A percentile compares a stretch with the other conserved stretches of the same genome.
Evolutionary conservation across 495 filamentous ascomycete species (phyloP).

Genomic region (Lasiosphaeria hispida): DNA sequence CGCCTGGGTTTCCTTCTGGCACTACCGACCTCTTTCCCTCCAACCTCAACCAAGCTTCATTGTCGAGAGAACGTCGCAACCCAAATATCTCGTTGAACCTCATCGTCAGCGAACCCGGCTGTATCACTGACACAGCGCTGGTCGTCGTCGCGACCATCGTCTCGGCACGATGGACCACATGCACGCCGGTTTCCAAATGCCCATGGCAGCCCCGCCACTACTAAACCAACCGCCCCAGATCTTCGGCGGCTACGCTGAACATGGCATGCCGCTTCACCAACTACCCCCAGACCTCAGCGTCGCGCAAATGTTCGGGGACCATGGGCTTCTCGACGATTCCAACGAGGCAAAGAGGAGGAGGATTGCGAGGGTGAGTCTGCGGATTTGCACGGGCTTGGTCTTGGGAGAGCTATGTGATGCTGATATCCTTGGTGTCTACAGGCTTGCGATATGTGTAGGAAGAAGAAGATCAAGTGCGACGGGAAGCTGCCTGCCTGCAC

Average conservation of each 20-base stretch:
- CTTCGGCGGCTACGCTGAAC: slow-evolving; percentile 59
- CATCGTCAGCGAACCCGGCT: neutral
- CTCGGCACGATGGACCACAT: slow-evolving; percentile 45
- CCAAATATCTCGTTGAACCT: neutral
- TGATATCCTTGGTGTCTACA: slow-evolving; percentile 36
- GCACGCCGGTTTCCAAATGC: slow-evolving; percentile 49
- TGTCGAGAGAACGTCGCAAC: neutral
- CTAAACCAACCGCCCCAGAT: slow-evolving; percentile 69
- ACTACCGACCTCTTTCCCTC: slow-evolving; percentile 2
- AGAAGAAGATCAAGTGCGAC: slow-evolving; percentile 99
- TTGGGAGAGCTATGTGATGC: slow-evolving; percentile 9
- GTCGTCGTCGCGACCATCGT: slow-evolving; percentile 13
- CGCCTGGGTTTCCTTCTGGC: slow-evolving; percentile 6
- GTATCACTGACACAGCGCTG: slow-evolving; percentile 1
- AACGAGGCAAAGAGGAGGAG: slow-evolving; percentile 87
- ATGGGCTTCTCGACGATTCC: slow-evolving; percentile 59
- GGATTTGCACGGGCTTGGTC: neutral
- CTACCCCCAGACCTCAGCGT: slow-evolving; percentile 52
- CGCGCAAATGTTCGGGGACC: slow-evolving; percentile 62
- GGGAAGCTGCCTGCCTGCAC: slow-evolving; percentile 93
- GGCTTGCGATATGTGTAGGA: slow-evolving; percentile 99
- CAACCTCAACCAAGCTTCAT: neutral
- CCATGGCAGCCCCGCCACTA: slow-evolving; percentile 54
- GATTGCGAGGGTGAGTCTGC: slow-evolving; percentile 77
- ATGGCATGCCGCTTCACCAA: slow-evolving; percentile 55